Conservation (phyloP, 2,329 filamentous ascomycete species). For the Drechmeria coniospora region DNA sequence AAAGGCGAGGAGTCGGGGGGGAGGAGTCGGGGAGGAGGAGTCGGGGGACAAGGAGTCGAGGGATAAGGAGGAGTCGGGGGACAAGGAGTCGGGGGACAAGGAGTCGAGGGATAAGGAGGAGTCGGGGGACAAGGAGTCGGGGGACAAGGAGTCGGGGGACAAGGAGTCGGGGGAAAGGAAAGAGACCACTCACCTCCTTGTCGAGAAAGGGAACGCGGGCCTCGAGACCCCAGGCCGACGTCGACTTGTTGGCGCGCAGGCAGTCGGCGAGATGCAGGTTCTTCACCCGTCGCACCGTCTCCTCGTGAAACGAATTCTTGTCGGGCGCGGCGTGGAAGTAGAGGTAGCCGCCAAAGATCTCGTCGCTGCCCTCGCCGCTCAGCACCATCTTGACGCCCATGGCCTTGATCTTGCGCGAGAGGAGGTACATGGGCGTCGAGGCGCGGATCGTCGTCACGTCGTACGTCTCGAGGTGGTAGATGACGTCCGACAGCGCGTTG, state of each 20-base stretch:
- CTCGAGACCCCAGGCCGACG: constrained; percentile 93
- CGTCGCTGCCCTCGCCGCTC: constrained; percentile 89
- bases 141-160: no score
- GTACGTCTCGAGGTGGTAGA: constrained; percentile 94
- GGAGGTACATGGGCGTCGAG: constrained; percentile 95
- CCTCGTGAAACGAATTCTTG: constrained; percentile 85
- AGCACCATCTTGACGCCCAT: constrained; percentile 99
- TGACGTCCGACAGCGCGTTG: constrained; percentile 92
- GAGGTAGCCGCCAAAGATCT: constrained; percentile 96
- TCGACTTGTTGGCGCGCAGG: constrained; percentile 97
- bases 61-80: no score
- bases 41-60: no score
- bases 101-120: no score
- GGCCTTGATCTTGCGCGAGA: constrained; percentile 97
- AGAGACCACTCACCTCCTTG: constrained; percentile 52
- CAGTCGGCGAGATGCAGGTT: constrained; percentile 95
- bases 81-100: no score
- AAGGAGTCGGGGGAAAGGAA: no score
- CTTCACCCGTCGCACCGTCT: constrained; percentile 88
- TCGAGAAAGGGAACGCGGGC: constrained; percentile 96
- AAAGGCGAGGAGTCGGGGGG: no score
- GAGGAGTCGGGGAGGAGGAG: no score
- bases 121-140: no score
- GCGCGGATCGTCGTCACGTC: constrained; percentile 98
- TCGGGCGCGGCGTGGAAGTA: constrained; percentile 95